Evolutionary conservation across 192 early-diverging fungal species (phyloP).

Genomic region (Piromyces finnis): DNA sequence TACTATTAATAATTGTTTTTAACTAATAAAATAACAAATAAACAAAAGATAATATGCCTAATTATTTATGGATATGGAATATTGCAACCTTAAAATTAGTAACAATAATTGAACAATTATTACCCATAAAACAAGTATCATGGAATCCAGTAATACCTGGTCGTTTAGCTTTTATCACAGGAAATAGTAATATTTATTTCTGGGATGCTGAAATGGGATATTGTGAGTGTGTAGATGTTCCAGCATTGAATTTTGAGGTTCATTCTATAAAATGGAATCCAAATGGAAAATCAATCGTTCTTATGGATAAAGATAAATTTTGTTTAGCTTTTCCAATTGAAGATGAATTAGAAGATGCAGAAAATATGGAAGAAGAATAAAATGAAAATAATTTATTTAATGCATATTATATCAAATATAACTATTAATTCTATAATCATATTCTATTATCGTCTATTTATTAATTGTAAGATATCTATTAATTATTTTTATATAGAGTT

Average conservation of each 20-base stretch:
- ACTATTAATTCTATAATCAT: too few relatives aligned
- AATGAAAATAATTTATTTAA: too few relatives aligned
- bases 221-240: slow-evolving; percentile 11
- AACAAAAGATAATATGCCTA: slow-evolving; percentile 53
- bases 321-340: slow-evolving; percentile 18
- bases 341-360: background rate
- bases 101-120: slow-evolving; percentile 36
- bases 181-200: slow-evolving; percentile 35
- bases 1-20: background rate
- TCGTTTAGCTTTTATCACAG: slow-evolving; percentile 39
- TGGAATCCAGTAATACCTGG: slow-evolving; percentile 53
- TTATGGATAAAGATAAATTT: slow-evolving; percentile 62
- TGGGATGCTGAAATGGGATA: slow-evolving; percentile 15
- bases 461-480: too few relatives aligned
- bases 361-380: background rate
- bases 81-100: slow-evolving; percentile 16
- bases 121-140: slow-evolving; percentile 24
- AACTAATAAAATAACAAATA: background rate
- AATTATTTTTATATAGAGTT: too few relatives aligned
- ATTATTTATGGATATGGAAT: slow-evolving; percentile 59
- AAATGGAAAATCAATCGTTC: slow-evolving; percentile 41
- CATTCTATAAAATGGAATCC: slow-evolving; percentile 43
- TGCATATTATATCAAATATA: too few relatives aligned
- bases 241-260: slow-evolving; percentile 40
- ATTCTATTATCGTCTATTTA: too few relatives aligned